phyloP scores from a whole-genome alignment of 768 basidiomycete species.

The Sporobolomyces phaffii region DNA sequence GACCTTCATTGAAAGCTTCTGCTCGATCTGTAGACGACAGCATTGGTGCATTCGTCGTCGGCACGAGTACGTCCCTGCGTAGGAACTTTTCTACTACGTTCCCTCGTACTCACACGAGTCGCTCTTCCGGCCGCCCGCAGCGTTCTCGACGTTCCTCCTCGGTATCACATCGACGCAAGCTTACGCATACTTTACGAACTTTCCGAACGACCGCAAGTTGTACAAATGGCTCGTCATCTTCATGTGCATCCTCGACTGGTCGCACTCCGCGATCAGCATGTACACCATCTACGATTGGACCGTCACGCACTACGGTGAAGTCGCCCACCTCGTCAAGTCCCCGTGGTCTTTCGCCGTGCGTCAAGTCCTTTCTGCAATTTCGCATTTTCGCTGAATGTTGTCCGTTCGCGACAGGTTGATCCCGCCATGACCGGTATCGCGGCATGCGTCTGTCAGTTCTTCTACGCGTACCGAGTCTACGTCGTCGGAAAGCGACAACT shows the following conservation, averaged over 20 bases:
- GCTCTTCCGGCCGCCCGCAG: no score
- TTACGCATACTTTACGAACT: not conserved
- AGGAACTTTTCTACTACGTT: not conserved
- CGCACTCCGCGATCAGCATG: conserved; percentile 6
- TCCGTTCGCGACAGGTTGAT: not conserved
- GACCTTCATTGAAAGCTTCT: no score
- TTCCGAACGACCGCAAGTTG: conserved; percentile 13
- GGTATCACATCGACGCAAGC: conserved; percentile 14
- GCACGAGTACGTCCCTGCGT: not conserved
- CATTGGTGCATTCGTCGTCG: conserved; percentile 8
- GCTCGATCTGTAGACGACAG: not conserved
- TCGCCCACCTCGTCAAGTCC: not conserved
- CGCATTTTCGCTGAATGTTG: no score
- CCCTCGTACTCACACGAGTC: not conserved
- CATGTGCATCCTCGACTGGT: conserved; percentile 17
- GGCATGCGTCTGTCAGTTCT: not conserved
- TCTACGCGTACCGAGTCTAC: conserved; percentile 20
- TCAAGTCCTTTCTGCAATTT: not conserved
- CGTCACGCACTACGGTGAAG: conserved; percentile 13
- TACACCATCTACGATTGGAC: conserved; percentile 30
- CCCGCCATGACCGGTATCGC: conserved; percentile 8
- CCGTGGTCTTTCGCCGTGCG: conserved; percentile 24
- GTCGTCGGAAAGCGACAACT: conserved; percentile 15
- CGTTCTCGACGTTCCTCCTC: conserved; percentile 16
- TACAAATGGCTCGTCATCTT: conserved; percentile 18